A percentile compares a stretch with the other conserved stretches of the same genome.
Evolutionary conservation across 108 stramenopile genomes (phyloP).

Genomic region (Cafeteria roenbergensis): DNA sequence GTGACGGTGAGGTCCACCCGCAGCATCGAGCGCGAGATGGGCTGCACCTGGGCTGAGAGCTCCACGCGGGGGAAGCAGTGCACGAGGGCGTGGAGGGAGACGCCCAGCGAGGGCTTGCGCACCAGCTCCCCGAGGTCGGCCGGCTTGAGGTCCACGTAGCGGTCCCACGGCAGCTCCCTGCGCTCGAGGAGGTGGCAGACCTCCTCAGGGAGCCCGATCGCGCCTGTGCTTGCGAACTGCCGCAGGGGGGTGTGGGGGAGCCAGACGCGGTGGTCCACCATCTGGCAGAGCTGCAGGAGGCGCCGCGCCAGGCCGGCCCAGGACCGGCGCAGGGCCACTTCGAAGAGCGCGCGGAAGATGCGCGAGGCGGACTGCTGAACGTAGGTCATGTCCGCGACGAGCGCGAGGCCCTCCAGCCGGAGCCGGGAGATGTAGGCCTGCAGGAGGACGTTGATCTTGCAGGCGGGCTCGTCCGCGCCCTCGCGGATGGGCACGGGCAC

Average conservation of each 20-base stretch:
- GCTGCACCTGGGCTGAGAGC: constrained; percentile 79
- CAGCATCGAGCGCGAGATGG: constrained; percentile 82
- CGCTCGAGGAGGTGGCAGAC: constrained; percentile 83
- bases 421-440: constrained; percentile 93
- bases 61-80: constrained; percentile 87
- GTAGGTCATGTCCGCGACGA: constrained; percentile 92
- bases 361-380: constrained; percentile 92
- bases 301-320: constrained; percentile 84
- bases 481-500: constrained; percentile 98
- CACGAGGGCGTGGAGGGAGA: constrained; percentile 81
- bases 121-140: constrained; percentile 93
- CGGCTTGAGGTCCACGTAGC: constrained; percentile 77
- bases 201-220: constrained; percentile 63
- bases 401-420: constrained; percentile 93
- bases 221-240: too few relatives aligned
- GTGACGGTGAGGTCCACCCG: constrained; percentile 72
- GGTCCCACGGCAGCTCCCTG: constrained; percentile 86
- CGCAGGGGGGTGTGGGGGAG: constrained; percentile 82
- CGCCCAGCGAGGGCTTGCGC: constrained; percentile 83
- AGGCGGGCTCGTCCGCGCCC: constrained; percentile 72
- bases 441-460: constrained; percentile 89
- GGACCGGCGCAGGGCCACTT: constrained; percentile 76
- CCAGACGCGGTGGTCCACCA: constrained; percentile 87
- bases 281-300: constrained; percentile 73
- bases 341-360: constrained; percentile 87